Percentiles rank a stretch among this genome's conserved stretches.
Evolutionary conservation across 768 basidiomycete genomes (phyloP).

Genomic region (Dacryopinax spathularia): DNA sequence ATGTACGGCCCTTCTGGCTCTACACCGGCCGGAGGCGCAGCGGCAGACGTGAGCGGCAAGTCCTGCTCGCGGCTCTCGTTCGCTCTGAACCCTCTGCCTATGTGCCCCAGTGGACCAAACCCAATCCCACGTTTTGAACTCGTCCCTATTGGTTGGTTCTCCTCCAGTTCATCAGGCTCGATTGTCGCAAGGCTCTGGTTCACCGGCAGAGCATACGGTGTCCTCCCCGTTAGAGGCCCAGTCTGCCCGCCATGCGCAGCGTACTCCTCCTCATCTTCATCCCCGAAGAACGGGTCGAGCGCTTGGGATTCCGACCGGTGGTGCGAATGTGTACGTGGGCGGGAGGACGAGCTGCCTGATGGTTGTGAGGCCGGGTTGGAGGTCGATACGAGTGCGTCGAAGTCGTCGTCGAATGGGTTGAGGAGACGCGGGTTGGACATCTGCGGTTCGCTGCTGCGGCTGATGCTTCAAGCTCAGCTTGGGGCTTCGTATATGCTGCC

Average conservation of each 20-base stretch:
- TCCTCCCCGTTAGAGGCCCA: not conserved
- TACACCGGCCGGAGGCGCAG: not conserved
- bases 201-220: not conserved
- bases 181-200: not conserved
- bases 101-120: not conserved
- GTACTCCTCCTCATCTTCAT: not conserved
- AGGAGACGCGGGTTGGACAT: not conserved
- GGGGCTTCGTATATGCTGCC: not conserved
- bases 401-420: conserved; percentile 1
- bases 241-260: not conserved
- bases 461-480: not conserved
- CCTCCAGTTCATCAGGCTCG: not conserved
- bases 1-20: not conserved
- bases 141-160: not conserved
- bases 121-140: not conserved
- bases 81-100: not conserved
- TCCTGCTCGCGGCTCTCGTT: conserved; percentile 1
- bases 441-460: not conserved
- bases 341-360: not conserved
- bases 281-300: conserved; percentile 3
- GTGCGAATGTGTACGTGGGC: not conserved
- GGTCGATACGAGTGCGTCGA: conserved; percentile 1
- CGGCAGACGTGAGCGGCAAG: not conserved
- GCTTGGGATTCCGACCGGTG: not conserved
- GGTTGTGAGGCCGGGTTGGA: not conserved